phyloP scores from a whole-genome alignment of 2,329 filamentous ascomycete genomes.

The Cladophialophora psammophila region DNA sequence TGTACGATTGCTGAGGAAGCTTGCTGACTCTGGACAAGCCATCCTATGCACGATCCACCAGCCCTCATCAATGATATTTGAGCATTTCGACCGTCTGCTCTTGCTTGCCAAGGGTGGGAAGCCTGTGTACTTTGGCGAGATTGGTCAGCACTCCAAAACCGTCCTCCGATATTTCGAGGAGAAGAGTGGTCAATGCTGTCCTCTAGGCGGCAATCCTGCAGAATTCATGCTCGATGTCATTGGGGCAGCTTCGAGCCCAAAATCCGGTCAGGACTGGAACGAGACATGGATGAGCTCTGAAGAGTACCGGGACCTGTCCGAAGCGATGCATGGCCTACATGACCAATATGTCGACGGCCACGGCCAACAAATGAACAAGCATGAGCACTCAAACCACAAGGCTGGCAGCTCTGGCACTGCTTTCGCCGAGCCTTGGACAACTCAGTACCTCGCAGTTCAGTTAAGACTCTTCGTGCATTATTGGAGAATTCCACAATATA shows the following conservation, averaged over 20 bases:
- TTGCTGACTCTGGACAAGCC: slow-evolving; percentile 61
- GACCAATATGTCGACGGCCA: neutral
- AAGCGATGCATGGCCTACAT: neutral
- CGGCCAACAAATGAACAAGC: neutral
- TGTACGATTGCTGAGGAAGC: slow-evolving; percentile 66
- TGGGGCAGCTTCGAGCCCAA: slow-evolving; percentile 60
- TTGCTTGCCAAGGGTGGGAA: slow-evolving; percentile 77
- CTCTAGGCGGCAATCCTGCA: slow-evolving; percentile 74
- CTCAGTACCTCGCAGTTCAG: slow-evolving; percentile 71
- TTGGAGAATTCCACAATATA: slow-evolving; percentile 80
- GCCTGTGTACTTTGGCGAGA: slow-evolving; percentile 83
- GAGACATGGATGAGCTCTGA: slow-evolving; percentile 57
- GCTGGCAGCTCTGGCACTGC: slow-evolving; percentile 57
- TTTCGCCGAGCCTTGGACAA: slow-evolving; percentile 75
- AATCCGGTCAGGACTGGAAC: slow-evolving; percentile 70
- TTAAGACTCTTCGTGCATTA: slow-evolving; percentile 84
- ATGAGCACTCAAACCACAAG: neutral
- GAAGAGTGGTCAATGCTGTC: slow-evolving; percentile 71
- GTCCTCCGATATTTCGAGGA: slow-evolving; percentile 78
- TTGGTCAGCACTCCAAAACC: slow-evolving; percentile 67
- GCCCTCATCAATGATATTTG: slow-evolving; percentile 60
- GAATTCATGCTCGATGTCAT: slow-evolving; percentile 55
- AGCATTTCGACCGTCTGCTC: slow-evolving; percentile 73
- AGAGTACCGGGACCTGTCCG: neutral
- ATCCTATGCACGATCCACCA: slow-evolving; percentile 66